Conservation (phyloP, 2,329 filamentous ascomycete genomes). For the Fusarium duplospermum region DNA sequence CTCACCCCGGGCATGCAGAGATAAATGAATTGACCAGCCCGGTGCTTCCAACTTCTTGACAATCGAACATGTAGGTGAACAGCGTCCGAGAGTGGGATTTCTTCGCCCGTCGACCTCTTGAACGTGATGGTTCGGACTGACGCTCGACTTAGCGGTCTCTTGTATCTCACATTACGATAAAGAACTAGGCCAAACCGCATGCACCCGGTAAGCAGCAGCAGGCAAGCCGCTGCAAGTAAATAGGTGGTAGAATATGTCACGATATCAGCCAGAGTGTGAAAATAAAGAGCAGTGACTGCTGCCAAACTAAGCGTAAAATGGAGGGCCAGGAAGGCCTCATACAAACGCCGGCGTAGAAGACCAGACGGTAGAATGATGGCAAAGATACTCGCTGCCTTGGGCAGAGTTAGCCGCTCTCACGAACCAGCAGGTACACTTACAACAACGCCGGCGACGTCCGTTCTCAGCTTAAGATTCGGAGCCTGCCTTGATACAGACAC, state of each 20-base stretch:
- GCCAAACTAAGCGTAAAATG: background rate
- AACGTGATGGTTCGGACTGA: background rate
- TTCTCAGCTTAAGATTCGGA: no score
- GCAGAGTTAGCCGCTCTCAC: no score
- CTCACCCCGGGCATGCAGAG: background rate
- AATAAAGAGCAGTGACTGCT: background rate
- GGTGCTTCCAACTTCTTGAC: background rate
- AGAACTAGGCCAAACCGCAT: background rate
- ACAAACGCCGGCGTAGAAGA: no score
- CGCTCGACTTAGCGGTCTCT: background rate
- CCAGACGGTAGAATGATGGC: no score
- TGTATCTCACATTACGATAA: background rate
- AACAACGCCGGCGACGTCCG: no score
- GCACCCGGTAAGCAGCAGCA: background rate
- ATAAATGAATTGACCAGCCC: background rate
- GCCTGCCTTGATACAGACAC: no score
- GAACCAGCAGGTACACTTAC: no score
- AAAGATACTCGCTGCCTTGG: no score
- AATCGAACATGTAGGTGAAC: background rate
- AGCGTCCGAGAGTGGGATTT: background rate
- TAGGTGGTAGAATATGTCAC: background rate
- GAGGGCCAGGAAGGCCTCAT: background rate
- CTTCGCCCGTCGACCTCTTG: background rate
- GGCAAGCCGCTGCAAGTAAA: background rate
- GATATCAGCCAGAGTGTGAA: background rate